Evolutionary conservation across 768 basidiomycete species (phyloP), one percentile per base, ranked within the genome.

Genomic region (Termitomyces sp.): DNA sequence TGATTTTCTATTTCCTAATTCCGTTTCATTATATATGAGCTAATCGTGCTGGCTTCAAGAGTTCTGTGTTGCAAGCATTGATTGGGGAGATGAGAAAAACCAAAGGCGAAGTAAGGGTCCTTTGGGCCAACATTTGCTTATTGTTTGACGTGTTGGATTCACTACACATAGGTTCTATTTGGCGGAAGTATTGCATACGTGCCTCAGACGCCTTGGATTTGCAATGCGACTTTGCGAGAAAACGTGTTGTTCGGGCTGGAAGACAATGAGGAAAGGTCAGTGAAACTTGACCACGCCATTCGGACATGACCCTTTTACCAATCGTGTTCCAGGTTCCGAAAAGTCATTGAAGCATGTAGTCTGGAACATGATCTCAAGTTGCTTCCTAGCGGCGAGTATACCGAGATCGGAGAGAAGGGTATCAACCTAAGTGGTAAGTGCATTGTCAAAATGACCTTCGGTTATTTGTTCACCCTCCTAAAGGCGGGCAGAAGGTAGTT

Each of bases 341-440:
- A 78, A 25, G 74, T 87, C 45, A 72, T 88, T 54, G 64, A 72
- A 4, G 86, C 88, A 0, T 94, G 89, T 65, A 82, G 80, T 35
- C 70, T 94, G 52, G 77, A 81, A 54, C 83, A 82, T 27, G 91
- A 94, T 68, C 73, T 94, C 3, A 79, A 83, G 34, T 80, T 88
- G 60, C 73, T 94, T 11, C 83, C 88, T 2, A 69, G 87, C 49
- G 86, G 86, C 3, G 85, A 89, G 66, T 59, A 76, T 42, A 88
- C 87, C 0, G 83, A 86, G 66, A 85, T 89, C 43, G 88, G 88
- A 28, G 89, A 93, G 70, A 86, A 86, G 64, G 91, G 89, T 0
- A 84, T 87, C 62, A 86, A 82, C 67, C 68, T 85, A 34, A 83
- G 82, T 59, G 85, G 84, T 75, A 64, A 60, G 65, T 68, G 17